Conservation (phyloP, 1,284 basidiomycete species). For the Leccinum angustisporum region DNA sequence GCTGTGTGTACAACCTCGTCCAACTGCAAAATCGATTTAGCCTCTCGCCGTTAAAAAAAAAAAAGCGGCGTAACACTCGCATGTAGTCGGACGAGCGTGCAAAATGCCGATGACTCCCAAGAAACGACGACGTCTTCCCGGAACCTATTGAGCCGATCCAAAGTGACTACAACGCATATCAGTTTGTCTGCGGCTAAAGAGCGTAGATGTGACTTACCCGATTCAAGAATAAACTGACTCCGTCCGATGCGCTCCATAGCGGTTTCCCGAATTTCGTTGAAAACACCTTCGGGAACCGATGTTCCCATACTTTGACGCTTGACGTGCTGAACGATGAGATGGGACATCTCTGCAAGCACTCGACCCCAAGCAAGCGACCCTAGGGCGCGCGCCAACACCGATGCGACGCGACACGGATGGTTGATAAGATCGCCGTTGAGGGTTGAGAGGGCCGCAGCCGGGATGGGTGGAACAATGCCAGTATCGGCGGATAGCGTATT, state of each 20-base stretch:
- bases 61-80: not conserved
- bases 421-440: not conserved
- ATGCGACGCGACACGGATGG: not conserved
- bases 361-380: not conserved
- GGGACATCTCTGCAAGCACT: not conserved
- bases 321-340: not conserved
- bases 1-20: not conserved
- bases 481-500: not conserved
- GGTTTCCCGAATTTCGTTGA: not conserved
- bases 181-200: not conserved
- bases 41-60: not conserved
- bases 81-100: not conserved
- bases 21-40: not conserved
- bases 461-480: not conserved
- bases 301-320: not conserved
- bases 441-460: not conserved
- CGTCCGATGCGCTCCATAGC: not conserved
- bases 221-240: not conserved
- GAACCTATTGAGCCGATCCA: not conserved
- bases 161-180: conserved; percentile 1
- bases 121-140: not conserved
- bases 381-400: not conserved
- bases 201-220: not conserved
- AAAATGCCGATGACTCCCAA: not conserved
- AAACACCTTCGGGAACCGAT: not conserved